These are phyloP conservation scores for Zasmidium angulare DNA, from an alignment of 2,329 filamentous ascomycete species.

Conservation along the genomic window DNA sequence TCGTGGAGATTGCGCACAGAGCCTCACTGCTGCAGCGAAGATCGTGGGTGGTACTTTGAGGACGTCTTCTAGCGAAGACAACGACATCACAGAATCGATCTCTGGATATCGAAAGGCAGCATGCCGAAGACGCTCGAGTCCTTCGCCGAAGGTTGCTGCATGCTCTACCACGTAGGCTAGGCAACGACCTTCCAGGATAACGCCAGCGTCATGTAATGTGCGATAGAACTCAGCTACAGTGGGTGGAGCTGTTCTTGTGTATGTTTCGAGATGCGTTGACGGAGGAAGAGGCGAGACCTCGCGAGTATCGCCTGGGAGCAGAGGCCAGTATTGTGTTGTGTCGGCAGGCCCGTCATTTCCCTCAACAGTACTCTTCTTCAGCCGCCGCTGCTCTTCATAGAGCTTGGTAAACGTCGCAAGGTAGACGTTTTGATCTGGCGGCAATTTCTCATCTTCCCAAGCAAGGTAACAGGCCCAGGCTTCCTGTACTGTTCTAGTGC, in stretches of 20 bases:
- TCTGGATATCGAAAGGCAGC: conserved; percentile 13
- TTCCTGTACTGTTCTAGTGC: conserved; percentile 62
- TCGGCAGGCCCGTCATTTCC: not conserved
- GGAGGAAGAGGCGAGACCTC: conserved; percentile 57
- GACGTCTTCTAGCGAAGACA: not conserved
- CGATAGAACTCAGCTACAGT: conserved; percentile 58
- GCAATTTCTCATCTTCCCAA: conserved; percentile 47
- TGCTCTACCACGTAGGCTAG: conserved; percentile 58
- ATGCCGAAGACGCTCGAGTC: conserved; percentile 48
- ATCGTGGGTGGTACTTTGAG: not conserved
- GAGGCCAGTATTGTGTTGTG: conserved; percentile 21
- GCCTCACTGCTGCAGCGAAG: not conserved
- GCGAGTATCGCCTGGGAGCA: conserved; percentile 60
- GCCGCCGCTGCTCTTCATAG: conserved; percentile 33
- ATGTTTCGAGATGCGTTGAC: conserved; percentile 65
- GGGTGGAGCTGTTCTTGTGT: conserved; percentile 62
- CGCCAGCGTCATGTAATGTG: conserved; percentile 54
- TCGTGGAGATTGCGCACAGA: not conserved
- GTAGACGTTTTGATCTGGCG: conserved; percentile 47
- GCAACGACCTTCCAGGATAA: conserved; percentile 52
- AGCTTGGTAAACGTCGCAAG: conserved; percentile 60
- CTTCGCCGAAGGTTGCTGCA: conserved; percentile 50
- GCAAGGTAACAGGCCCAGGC: conserved; percentile 65
- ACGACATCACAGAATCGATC: not conserved
- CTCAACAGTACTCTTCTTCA: not conserved